Evolutionary conservation across 257 asterid species (phyloP).

Genomic region (Schizonepeta tenuifolia): DNA sequence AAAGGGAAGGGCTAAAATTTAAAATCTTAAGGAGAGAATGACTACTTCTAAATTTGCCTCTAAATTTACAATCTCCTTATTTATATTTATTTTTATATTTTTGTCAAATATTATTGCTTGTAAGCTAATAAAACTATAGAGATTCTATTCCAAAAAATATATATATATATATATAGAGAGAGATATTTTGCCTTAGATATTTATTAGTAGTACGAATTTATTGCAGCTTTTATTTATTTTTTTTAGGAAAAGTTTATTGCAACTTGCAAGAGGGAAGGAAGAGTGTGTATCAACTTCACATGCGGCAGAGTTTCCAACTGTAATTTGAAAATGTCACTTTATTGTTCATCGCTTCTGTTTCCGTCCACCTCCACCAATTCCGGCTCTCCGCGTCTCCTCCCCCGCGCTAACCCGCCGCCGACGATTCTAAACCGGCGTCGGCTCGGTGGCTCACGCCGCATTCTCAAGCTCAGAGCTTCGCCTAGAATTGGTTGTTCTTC

Average conservation of each 20-base stretch:
- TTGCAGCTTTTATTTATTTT: no score
- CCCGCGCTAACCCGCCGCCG: constrained; percentile 14
- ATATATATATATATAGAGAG: no score
- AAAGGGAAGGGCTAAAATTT: no score
- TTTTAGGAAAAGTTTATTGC: background rate
- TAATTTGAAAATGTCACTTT: constrained; percentile 46
- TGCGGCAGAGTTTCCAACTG: constrained; percentile 31
- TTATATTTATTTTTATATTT: no score
- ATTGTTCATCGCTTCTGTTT: constrained; percentile 30
- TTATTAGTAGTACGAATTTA: background rate
- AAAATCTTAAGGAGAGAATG: no score
- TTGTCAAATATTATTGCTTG: no score
- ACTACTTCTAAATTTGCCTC: no score
- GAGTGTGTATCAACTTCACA: background rate
- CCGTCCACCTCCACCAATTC: constrained; percentile 34
- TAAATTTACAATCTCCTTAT: no score
- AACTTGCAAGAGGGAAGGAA: background rate
- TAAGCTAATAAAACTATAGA: no score
- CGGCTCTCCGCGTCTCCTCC: constrained; percentile 31
- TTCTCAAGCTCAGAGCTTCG: constrained; percentile 31
- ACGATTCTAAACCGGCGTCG: constrained; percentile 35
- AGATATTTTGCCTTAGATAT: background rate
- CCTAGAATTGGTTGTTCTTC: constrained; percentile 45
- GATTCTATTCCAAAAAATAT: no score
- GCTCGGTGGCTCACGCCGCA: constrained; percentile 30